Evolutionary conservation across 345 rosid species (phyloP).

Genomic region (Acer yangbiense): DNA sequence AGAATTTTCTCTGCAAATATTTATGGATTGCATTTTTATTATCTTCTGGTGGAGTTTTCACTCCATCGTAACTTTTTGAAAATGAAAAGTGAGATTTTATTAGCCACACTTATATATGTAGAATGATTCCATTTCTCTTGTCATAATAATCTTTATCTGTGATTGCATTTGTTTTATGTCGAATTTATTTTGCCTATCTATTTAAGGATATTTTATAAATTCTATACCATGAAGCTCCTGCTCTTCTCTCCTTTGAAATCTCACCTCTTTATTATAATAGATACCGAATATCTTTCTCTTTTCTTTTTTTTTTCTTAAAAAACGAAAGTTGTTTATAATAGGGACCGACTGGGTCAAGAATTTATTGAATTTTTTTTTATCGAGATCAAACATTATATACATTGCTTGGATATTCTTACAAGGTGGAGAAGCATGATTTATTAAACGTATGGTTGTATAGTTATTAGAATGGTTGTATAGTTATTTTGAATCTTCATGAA

Average conservation of each 20-base stretch:
- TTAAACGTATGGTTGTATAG: no score
- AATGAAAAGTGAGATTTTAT: neutral
- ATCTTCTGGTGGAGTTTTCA: neutral
- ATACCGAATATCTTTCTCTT: neutral
- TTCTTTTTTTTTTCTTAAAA: neutral
- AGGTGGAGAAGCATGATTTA: no score
- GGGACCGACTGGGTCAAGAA: no score
- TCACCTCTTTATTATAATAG: neutral
- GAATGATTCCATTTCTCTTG: no score
- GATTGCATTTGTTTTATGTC: neutral
- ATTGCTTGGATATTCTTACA: no score
- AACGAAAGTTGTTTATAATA: neutral
- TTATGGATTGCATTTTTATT: neutral
- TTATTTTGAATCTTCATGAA: neutral
- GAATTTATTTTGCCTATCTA: neutral
- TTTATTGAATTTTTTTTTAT: no score
- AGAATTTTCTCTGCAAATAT: conserved; percentile 1
- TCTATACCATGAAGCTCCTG: neutral
- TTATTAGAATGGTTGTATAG: no score
- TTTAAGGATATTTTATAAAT: neutral
- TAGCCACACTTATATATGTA: neutral
- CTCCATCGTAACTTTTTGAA: neutral
- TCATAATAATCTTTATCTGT: neutral
- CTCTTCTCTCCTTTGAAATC: conserved; percentile 8
- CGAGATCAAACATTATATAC: no score